phyloP scores from a whole-genome alignment of 1,139 yeast genomes.

The Candida dubliniensis region DNA sequence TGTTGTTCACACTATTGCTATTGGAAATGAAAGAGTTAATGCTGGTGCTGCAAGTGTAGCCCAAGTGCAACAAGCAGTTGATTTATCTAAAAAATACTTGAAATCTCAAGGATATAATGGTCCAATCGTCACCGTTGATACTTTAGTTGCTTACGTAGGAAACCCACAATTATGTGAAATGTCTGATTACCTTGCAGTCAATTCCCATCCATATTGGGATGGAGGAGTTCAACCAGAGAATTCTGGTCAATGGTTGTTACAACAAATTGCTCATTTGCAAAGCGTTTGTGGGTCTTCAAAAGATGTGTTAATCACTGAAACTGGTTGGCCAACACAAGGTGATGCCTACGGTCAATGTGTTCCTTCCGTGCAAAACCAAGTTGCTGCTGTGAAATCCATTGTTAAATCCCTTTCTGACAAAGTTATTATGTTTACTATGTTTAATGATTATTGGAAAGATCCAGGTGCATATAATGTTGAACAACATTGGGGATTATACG shows the following conservation, averaged over 20 bases:
- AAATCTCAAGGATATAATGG: constrained; percentile 57
- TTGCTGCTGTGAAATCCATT: constrained; percentile 58
- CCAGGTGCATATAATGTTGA: constrained; percentile 68
- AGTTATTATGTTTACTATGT: constrained; percentile 67
- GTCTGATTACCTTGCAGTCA: constrained; percentile 79
- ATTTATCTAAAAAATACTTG: constrained; percentile 60
- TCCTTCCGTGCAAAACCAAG: constrained; percentile 66
- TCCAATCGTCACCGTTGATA: constrained; percentile 74
- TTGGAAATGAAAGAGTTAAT: constrained; percentile 83
- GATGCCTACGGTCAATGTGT: constrained; percentile 64
- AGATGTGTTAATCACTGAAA: constrained; percentile 63
- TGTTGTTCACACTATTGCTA: constrained; percentile 69
- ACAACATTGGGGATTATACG: constrained; percentile 69
- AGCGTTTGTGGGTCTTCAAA: constrained; percentile 64
- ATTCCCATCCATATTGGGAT: constrained; percentile 81
- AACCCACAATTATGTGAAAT: constrained; percentile 69
- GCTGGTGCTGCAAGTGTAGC: constrained; percentile 58
- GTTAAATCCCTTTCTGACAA: constrained; percentile 53
- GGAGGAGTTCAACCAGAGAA: constrained; percentile 62
- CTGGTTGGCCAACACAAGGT: constrained; percentile 84
- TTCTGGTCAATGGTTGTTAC: constrained; percentile 70
- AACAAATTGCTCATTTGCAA: constrained; percentile 66
- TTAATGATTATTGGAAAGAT: constrained; percentile 75
- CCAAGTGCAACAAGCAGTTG: constrained; percentile 56
- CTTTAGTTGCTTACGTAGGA: constrained; percentile 69